Base-by-base conservation (phyloP, 2,329 filamentous ascomycete species). In the Rhynchosporium agropyri region DNA sequence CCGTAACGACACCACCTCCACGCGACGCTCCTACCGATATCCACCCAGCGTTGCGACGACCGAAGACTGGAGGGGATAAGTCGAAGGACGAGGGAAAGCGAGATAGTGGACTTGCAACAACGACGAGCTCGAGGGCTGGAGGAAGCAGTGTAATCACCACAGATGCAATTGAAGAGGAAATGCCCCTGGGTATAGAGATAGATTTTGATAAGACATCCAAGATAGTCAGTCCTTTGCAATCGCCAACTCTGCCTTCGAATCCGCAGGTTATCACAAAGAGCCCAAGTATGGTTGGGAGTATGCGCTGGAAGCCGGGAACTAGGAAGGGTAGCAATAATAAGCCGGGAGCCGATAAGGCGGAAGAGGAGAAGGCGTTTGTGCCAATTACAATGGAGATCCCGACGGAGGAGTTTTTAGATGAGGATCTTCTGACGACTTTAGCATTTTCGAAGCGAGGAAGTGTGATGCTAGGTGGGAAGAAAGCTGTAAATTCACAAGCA, bases 401-500 rank as follows among this genome's bases (percentile, higher is more conserved):
- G 49, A 81, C 80, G 60, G 82, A 83, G 62, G 79, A 75, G 70
- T 77, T 87, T 61, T 76, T 86, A 67, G 84, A 85, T 65, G 82
- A 86, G 76, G 83, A 81, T 69, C 83, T 84, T 71, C 74, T 88
- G 71, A 79, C 77, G 67, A 78, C 79, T 61, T 75, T 88, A 67
- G 80, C 80, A 67, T 88, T 88, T 72, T 87, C 85, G 62, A 85
- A 86, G 66, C 80, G 85, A 69, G 85, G 85, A 67, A 88, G 85
- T 75, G 78, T 88, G 70, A 84, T 88, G 80, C 80, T 87, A 71
- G 80, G 81, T 65, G 80, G 79, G 59, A 81, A 81, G 71, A 75
- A 73, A 56, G 71, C 65, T 31, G 64, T 69, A 2, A 69, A 70
- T 65, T 63, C 60, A 1, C 71, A 72, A 46, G 65, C 62, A 45